Percentiles rank a stretch among this genome's conserved stretches.
These are phyloP conservation scores for Aspergillus pseudoviridinutans DNA, from an alignment of 2,329 filamentous ascomycete species.

Conservation along the genomic window DNA sequence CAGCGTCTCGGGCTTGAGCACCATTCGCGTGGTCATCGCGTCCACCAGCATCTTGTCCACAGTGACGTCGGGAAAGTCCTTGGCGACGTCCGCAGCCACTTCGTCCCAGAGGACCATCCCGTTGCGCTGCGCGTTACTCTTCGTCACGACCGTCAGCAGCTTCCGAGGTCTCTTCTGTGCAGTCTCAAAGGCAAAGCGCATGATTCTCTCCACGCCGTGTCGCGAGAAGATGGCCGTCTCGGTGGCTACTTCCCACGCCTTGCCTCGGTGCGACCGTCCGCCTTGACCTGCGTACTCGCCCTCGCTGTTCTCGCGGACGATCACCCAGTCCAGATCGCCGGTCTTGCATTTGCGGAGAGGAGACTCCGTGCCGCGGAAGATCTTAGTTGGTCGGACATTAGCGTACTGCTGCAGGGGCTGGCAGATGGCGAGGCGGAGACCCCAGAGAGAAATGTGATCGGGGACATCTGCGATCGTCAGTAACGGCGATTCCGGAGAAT, in stretches of 20 bases:
- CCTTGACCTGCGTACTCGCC: conserved; percentile 65
- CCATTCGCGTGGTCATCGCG: conserved; percentile 64
- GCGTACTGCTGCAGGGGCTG: conserved; percentile 66
- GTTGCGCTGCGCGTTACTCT: conserved; percentile 63
- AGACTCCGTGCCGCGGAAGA: conserved; percentile 57
- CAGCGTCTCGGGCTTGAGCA: conserved; percentile 55
- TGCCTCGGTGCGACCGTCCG: conserved; percentile 56
- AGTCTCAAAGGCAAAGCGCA: conserved; percentile 61
- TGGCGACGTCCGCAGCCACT: conserved; percentile 51
- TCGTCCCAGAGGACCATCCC: conserved; percentile 68
- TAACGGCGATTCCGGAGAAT: background rate
- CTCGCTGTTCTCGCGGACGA: conserved; percentile 64
- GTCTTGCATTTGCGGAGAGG: conserved; percentile 53
- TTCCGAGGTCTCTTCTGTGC: conserved; percentile 56
- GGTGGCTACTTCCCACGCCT: conserved; percentile 58
- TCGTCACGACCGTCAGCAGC: conserved; percentile 60
- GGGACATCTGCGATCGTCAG: conserved; percentile 49
- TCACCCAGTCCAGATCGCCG: conserved; percentile 63
- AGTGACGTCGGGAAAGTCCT: conserved; percentile 58
- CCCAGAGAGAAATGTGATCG: conserved; percentile 66
- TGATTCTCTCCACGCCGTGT: conserved; percentile 55
- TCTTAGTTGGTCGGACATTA: conserved; percentile 62
- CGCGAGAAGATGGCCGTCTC: conserved; percentile 63
- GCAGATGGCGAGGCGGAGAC: conserved; percentile 62
- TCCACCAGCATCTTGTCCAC: conserved; percentile 65